Percentiles rank a stretch among this genome's conserved stretches.
These are phyloP conservation scores for Mucor mucedo DNA, from an alignment of 371 early-diverging fungal genomes.

Conservation along the genomic window DNA sequence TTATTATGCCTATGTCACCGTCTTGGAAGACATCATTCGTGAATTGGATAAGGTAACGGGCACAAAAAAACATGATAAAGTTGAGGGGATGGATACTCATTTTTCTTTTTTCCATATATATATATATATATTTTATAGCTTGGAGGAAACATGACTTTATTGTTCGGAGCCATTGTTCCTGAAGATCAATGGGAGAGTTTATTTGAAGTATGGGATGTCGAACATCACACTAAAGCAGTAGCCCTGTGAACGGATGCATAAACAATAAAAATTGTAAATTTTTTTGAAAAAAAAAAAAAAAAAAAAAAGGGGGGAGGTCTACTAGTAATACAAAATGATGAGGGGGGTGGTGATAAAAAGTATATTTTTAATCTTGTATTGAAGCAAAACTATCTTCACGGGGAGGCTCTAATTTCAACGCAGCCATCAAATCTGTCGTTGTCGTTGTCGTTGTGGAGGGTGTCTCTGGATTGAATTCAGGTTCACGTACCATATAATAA, in stretches of 20 bases:
- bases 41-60: slow-evolving; percentile 65
- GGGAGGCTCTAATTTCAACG: slow-evolving; percentile 31
- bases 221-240: slow-evolving; percentile 2
- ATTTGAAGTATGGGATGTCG: slow-evolving; percentile 34
- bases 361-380: neutral
- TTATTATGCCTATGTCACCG: slow-evolving; percentile 79
- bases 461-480: slow-evolving; percentile 10
- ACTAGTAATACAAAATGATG: no score
- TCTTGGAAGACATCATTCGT: slow-evolving; percentile 78
- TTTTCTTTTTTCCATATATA: neutral
- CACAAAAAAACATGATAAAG: no score
- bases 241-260: neutral
- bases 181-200: slow-evolving; percentile 46
- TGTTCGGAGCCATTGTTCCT: slow-evolving; percentile 53
- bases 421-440: slow-evolving; percentile 8
- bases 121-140: slow-evolving; percentile 38
- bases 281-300: neutral
- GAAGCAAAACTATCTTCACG: slow-evolving; percentile 23
- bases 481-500: slow-evolving; percentile 35
- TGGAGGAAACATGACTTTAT: slow-evolving; percentile 41
- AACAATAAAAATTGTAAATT: neutral
- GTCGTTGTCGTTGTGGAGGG: slow-evolving; percentile 4
- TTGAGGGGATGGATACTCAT: no score
- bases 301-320: neutral
- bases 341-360: no score